Evolutionary conservation across 306 rosid species (phyloP).

Genomic region (Cucumis melo): DNA sequence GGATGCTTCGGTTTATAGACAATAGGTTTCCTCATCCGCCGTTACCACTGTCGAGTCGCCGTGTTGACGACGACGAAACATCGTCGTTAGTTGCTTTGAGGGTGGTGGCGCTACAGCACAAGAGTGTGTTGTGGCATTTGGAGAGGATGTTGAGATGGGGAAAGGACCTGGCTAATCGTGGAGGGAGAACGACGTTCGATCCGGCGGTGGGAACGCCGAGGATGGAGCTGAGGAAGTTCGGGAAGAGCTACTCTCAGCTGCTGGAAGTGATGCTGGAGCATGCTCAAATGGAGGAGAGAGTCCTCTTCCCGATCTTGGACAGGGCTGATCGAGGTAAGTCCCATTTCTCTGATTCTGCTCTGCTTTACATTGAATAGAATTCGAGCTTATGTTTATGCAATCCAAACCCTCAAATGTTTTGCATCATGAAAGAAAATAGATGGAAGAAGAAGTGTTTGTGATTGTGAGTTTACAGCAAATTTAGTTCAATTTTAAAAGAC

Average conservation of each 20-base stretch:
- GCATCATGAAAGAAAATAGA: background rate
- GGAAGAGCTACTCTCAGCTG: conserved; percentile 59
- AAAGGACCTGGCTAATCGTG: conserved; percentile 57
- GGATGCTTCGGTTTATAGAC: conserved; percentile 42
- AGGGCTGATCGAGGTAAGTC: conserved; percentile 56
- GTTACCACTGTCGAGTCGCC: background rate
- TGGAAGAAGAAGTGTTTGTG: background rate
- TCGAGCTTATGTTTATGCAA: background rate
- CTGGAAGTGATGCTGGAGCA: conserved; percentile 74
- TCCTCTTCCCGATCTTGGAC: conserved; percentile 69
- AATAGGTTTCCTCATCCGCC: conserved; percentile 44
- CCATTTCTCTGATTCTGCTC: background rate
- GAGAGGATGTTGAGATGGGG: conserved; percentile 67
- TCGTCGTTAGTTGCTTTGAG: conserved; percentile 35
- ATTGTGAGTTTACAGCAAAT: background rate
- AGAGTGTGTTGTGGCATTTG: conserved; percentile 55
- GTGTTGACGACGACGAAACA: conserved; percentile 18
- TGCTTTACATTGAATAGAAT: background rate
- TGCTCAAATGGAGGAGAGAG: conserved; percentile 76
- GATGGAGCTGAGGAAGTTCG: conserved; percentile 73
- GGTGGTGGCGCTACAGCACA: conserved; percentile 46
- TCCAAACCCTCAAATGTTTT: background rate
- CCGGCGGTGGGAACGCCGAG: conserved; percentile 55
- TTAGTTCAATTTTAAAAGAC: background rate
- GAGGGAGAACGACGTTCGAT: conserved; percentile 48